These are phyloP conservation scores for Talaromyces atroroseus DNA, from an alignment of 2,329 filamentous ascomycete genomes.

Conservation along the genomic window DNA sequence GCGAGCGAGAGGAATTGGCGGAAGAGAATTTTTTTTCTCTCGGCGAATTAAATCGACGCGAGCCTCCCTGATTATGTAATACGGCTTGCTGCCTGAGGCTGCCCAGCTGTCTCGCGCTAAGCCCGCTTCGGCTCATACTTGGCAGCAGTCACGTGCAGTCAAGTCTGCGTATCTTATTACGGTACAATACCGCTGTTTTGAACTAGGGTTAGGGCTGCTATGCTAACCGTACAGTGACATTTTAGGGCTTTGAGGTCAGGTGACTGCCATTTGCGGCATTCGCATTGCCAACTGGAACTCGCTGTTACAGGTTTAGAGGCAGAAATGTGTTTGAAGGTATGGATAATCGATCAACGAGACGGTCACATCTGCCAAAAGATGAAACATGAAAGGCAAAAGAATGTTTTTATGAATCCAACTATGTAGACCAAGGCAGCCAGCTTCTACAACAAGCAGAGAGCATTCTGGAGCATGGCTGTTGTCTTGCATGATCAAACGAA, in stretches of 20 bases:
- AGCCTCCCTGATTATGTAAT: background rate
- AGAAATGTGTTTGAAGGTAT: too few species aligned
- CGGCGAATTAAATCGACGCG: slow-evolving; percentile 5
- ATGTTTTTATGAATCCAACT: background rate
- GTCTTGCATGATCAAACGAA: slow-evolving; percentile 51
- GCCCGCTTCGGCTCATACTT: background rate
- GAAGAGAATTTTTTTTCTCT: background rate
- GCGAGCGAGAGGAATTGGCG: background rate
- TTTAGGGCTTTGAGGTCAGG: slow-evolving; percentile 61
- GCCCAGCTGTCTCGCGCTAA: background rate
- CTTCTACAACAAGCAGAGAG: background rate
- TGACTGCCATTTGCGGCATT: slow-evolving; percentile 53
- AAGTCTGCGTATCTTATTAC: background rate
- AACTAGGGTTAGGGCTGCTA: too few species aligned
- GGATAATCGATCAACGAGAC: too few species aligned
- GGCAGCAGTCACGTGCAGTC: background rate
- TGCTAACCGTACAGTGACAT: too few species aligned
- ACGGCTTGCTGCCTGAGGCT: background rate
- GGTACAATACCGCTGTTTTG: background rate
- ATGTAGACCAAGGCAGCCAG: background rate
- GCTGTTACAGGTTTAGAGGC: background rate
- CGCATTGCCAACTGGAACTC: slow-evolving; percentile 46
- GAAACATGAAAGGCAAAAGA: background rate
- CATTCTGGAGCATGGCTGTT: background rate
- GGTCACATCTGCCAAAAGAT: too few species aligned